phyloP scores from a whole-genome alignment of 176 grass and related monocot genomes.

The Saccharum officinarum region DNA sequence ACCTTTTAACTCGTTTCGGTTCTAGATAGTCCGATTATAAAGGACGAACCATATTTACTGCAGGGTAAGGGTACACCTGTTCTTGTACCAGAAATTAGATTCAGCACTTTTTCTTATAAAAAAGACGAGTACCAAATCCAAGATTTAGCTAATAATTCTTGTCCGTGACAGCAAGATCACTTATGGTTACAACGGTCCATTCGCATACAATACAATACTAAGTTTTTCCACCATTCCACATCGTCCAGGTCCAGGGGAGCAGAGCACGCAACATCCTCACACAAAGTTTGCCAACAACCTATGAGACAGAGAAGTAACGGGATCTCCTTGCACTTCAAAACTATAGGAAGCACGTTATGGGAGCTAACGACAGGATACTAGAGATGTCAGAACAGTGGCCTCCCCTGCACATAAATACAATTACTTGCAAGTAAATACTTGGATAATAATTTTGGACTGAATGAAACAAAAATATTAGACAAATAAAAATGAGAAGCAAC shows the following conservation, averaged over 20 bases:
- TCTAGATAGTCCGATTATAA: too few species aligned
- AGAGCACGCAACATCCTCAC: background rate
- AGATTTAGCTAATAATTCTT: background rate
- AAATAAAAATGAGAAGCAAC: background rate
- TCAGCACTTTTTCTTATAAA: too few species aligned
- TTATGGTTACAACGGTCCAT: background rate
- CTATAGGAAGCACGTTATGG: background rate
- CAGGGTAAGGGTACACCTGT: too few species aligned
- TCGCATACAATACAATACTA: background rate
- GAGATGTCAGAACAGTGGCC: background rate
- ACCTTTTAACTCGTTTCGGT: too few species aligned
- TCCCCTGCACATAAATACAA: conserved; percentile 19
- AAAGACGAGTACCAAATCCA: too few species aligned
- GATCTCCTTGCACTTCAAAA: background rate
- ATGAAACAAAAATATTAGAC: background rate
- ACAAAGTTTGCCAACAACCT: background rate
- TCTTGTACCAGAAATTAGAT: too few species aligned
- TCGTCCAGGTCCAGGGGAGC: background rate
- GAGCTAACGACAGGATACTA: background rate
- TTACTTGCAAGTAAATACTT: background rate
- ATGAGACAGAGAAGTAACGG: background rate
- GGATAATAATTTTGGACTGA: background rate
- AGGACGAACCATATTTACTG: too few species aligned
- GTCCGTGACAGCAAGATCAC: background rate
- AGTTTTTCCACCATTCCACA: background rate